Evolutionary conservation across 495 filamentous ascomycete species (phyloP), one percentile per base, ranked within the genome.

Genomic region (Hypoxylon crocopeplum): DNA sequence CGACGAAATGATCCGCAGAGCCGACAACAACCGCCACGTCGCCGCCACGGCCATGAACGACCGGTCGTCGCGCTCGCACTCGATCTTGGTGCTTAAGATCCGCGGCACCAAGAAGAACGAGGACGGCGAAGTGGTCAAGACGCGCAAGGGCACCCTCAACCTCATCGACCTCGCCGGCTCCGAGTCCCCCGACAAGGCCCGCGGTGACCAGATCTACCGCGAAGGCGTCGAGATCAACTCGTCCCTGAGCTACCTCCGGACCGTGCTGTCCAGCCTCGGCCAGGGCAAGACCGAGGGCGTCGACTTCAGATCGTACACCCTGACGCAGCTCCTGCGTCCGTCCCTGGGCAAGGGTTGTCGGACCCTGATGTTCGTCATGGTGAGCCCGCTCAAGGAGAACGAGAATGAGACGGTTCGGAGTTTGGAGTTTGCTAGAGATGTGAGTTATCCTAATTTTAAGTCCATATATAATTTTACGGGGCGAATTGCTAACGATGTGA

Each of bases 281-380:
- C 87, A 89, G 68, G 92, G 92, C 46, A 90, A 90, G 62, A 91
- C 89, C 10, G 85, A 83, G 15, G 94, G 97, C 66, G 84, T 99
- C 46, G 95, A 95, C 7, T 98, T 98, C 74, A 77, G 94, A 21
- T 97, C 97, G 72, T 94, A 89, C 68, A 98, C 97, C 84, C 82
- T 98, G 48, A 98, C 94, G 7, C 97, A 98, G 57, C 84, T 99
- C 21, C 83, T 99, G 17, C 90, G 97, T 84, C 96, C 92, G 57
- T 96, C 92, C 1, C 82, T 99, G 0, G 92, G 94, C 12, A 95
- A 95, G 27, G 97, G 97, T 69, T 91, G 88, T 50, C 95, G 97
- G 76, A 98, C 95, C 3, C 88, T 99, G 56, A 99, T 98, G 94
- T 96, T 99, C 64, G 91, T 98, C 72, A 98, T 97, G 91, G 88